Conservation (phyloP, 2,329 filamentous ascomycete species). For the Tolypocladium amazonense region DNA sequence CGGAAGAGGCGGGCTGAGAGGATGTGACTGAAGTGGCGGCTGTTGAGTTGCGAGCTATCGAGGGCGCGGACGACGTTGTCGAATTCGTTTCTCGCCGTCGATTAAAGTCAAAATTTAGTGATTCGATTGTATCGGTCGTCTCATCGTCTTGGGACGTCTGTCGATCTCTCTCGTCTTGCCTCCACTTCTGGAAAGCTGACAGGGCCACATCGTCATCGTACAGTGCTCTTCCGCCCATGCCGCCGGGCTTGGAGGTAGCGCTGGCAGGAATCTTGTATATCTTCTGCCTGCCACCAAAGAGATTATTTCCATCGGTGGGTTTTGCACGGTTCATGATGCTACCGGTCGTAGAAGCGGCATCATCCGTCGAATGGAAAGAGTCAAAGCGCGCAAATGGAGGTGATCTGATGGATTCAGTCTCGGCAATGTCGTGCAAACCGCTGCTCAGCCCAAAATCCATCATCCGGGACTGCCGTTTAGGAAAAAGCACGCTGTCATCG, state of each 20-base stretch:
- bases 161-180: constrained; percentile 49
- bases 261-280: constrained; percentile 72
- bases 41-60: constrained; percentile 65
- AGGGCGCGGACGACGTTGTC: constrained; percentile 61
- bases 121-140: constrained; percentile 20
- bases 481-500: constrained; percentile 84
- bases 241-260: constrained; percentile 29
- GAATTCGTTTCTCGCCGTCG: constrained; percentile 79
- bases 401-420: constrained; percentile 71
- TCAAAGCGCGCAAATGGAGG: constrained; percentile 48
- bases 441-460: constrained; percentile 55
- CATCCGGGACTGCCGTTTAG: constrained; percentile 69
- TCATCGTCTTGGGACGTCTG: constrained; percentile 29
- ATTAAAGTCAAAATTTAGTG: constrained; percentile 53
- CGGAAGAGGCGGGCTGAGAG: constrained; percentile 41
- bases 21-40: constrained; percentile 84
- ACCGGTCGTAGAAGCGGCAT: constrained; percentile 51
- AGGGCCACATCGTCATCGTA: constrained; percentile 81
- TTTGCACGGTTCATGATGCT: constrained; percentile 80
- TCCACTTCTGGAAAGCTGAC: constrained; percentile 74
- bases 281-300: constrained; percentile 94
- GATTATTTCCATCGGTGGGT: constrained; percentile 77
- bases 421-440: constrained; percentile 72
- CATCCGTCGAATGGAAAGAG: constrained; percentile 61
- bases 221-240: constrained; percentile 57